Base-by-base conservation (phyloP, 805 yeast genomes). In the Candida tallmaniae region DNA sequence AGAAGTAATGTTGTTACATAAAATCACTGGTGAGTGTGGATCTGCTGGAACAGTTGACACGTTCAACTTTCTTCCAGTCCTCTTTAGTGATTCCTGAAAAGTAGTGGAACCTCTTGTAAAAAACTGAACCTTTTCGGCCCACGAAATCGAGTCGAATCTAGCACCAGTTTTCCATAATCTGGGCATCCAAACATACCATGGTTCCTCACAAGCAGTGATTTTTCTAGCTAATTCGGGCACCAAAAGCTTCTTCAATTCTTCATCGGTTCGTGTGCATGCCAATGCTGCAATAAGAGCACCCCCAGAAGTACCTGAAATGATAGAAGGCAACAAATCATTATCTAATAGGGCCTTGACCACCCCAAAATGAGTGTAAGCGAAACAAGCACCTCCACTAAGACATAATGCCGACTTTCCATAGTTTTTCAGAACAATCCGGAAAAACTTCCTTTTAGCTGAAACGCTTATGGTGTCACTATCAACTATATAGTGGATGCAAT, bases 11-110 rank as follows among this genome's bases (percentile, higher is more conserved):
- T 79, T 76, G 47, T 83, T 83, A 52, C 90, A 80, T 31, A 83
- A 60, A 48, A 84, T 83, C 2, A 80, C 88, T 0, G 94, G 93
- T 3, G 88, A 78, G 52, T 81, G 83, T 0, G 87, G 83, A 50
- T 83, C 89, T 10, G 86, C 79, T 2, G 94, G 93, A 2, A 84
- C 88, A 0, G 89, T 83, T 0, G 87, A 76, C 14, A 83, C 74
- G 52, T 84, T 83, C 40, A 83, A 66, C 17, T 76, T 69, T 35
- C 83, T 70, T 0, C 93, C 93, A 0, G 93, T 83, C 21, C 76
- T 56, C 35, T 75, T 70, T 50, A 62, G 78, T 10, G 83, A 80
- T 54, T 83, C 94, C 40, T 71, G 68, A 50, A 83, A 83, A 0
- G 93, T 83, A 44, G 74, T 59, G 10, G 84, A 78, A 1, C 93